phyloP scores from a whole-genome alignment of 345 rosid genomes.

The Salix brachista region DNA sequence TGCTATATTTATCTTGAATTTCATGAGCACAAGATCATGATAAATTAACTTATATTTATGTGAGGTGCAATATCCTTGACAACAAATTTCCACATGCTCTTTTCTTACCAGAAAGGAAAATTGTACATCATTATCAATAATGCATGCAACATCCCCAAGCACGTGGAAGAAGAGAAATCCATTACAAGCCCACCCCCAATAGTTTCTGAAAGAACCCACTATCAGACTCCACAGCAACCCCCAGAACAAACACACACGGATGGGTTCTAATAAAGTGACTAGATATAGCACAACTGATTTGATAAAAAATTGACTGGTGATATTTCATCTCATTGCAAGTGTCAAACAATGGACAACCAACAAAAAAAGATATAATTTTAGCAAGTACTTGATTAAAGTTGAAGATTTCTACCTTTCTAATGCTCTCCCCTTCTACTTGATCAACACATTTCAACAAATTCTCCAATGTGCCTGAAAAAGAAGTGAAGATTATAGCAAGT shows the following conservation, averaged over 20 bases:
- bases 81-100: background rate
- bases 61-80: background rate
- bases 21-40: background rate
- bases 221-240: too few species aligned
- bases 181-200: too few species aligned
- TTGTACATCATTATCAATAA: background rate
- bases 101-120: background rate
- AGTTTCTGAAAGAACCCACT: too few species aligned
- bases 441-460: slow-evolving; percentile 64
- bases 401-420: slow-evolving; percentile 46
- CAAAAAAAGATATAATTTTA: background rate
- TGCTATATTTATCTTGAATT: too few species aligned
- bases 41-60: background rate
- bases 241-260: too few species aligned
- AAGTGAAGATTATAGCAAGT: slow-evolving; percentile 8
- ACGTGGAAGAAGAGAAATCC: too few species aligned
- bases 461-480: slow-evolving; percentile 59
- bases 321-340: too few species aligned
- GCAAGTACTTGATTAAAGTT: background rate
- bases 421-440: slow-evolving; percentile 60
- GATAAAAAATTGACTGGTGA: too few species aligned
- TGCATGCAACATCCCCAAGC: background rate
- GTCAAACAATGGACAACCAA: background rate
- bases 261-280: too few species aligned
- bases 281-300: too few species aligned